Evolutionary conservation across 1,284 basidiomycete genomes (phyloP), one percentile per base, ranked within the genome.

Genomic region (Lentinula novae-zelandiae): DNA sequence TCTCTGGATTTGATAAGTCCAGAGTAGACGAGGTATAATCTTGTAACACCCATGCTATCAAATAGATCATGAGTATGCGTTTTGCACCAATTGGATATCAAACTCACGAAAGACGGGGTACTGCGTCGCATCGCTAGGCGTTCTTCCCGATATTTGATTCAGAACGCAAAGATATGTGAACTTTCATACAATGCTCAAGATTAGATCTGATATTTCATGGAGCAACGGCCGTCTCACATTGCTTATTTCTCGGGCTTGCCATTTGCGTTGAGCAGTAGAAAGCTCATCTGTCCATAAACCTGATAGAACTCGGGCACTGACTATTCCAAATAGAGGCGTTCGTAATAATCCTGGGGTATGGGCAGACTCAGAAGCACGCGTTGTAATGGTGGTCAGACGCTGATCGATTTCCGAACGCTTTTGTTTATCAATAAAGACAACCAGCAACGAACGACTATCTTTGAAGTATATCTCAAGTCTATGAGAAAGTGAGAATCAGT

Each of bases 61-160:
- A 8, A 44, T 20, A 36, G 10, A 40, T 34, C 3, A 36, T 40
- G 10, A 15, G 22, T 31, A 31, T 12, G 27, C 22, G 6, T 7
- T 39, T 39, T 20, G 42, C 3, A 13, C 44, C 8, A n/a, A 62
- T 9, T 20, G 54, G 10, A n/a, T 36, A 57, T 42, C 61, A 22
- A 27, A 77, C 86, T 63, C 68, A 92, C 93, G 95, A 68, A 98
- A 96, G 17, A 98, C 87, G 0, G 96, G 96, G 74, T 96, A 98
- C 69, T 97, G 94, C 0, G 95, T 97, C 6, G 96, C 92, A 75
- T 98, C 93, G 68, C 88, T 94, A 1, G 93, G 93, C 1, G 93
- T 96, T n/a, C 93, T 81, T 53, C 93, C 93, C 1, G 93, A 95
- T 22, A 92, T 83, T 71, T 96, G 93, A 66, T 96, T 96, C 56